Base-by-base conservation (phyloP, 306 rosid species). In the Cucurbita pepo region DNA sequence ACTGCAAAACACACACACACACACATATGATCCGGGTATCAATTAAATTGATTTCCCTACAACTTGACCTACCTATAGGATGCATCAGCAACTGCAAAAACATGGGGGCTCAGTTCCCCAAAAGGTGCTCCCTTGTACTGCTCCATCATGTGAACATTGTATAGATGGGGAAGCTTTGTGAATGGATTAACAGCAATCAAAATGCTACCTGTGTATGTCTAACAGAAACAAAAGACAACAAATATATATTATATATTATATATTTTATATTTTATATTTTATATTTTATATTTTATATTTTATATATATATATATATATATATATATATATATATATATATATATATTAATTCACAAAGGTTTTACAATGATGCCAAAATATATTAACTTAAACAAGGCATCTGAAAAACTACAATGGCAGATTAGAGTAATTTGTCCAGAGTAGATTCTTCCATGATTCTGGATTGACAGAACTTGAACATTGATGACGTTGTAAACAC, bases 201-300 rank as follows among this genome's bases (percentile, higher is more conserved):
- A 77, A 94, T 94, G 86, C 97, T 88, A 76, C 99, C 96, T 4
- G 99, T 91, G 71, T 94, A 94, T 76, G 99, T 94, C 99, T 94
- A 77, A 19, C 50, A 77, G 77, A 69, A 48, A 78, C 77, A 59
- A 78, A 65, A 21, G 18, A 16, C 72, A 66, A 21, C n/a, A 66
- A 44, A 43, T 16, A 60, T 30, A 30, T 30, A 2, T 30, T 60
- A 3, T 13, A 63, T 37, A 63, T 14, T 25, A 25, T 60, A 1
- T 13, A 63, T 37, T n/a, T n/a, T n/a, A n/a, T n/a, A n/a, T n/a
- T n/a, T n/a, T n/a, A n/a, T n/a, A n/a, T n/a, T n/a, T n/a, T n/a
- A n/a, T n/a, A n/a, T n/a, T n/a, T n/a, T 30, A 30, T 30, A 2
- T 30, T 60, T 0, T 13, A 63, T 37, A 63, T 14, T 25, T 1